Evolutionary conservation across 257 asterid species (phyloP), one percentile per base, ranked within the genome.

Genomic region (Solanum piurae): DNA sequence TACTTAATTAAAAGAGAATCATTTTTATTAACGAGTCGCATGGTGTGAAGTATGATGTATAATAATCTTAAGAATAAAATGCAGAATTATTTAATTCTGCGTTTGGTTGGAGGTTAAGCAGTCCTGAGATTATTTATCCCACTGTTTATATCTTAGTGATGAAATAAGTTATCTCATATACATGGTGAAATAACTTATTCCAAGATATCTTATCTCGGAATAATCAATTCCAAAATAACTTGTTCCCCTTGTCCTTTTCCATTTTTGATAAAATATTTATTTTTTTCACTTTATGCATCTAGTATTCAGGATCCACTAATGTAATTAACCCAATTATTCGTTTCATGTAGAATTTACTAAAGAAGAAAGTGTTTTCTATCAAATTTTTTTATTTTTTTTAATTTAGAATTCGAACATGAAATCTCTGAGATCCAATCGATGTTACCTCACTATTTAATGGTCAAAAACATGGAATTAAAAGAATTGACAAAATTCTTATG

Each of bases 401-500:
- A 29, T 20, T 34, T 73, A 73, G 0, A 73, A 36, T 36, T 34
- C 7, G 6, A 74, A 74, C 18, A 1, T 3, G 12, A 20, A 21
- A 74, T 36, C 1, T 9, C 0, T 0, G 18, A 36, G 0, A 74
- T 74, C 9, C 3, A 10, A n/a, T 76, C 0, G 10, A 7, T n/a
- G 58, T 76, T 5, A 40, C 23, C 84, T 40, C 62, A 77, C 9
- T 13, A 12, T 77, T 42, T n/a, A 27, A 9, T 25, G 62, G 62
- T 46, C 10, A 76, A 90, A 86, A 87, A 80, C 72, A 37, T 55
- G 79, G 87, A 88, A 83, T 85, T 79, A 89, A 88, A 91, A 90
- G 89, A 87, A 86, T 44, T 86, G 37, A 89, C 86, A 88, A 87
- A 90, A 88, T 55, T 72, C 84, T 83, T 84, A 25, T 86, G 87